Conservation (phyloP, 2,329 filamentous ascomycete genomes). For the Gremmenia infestans region DNA sequence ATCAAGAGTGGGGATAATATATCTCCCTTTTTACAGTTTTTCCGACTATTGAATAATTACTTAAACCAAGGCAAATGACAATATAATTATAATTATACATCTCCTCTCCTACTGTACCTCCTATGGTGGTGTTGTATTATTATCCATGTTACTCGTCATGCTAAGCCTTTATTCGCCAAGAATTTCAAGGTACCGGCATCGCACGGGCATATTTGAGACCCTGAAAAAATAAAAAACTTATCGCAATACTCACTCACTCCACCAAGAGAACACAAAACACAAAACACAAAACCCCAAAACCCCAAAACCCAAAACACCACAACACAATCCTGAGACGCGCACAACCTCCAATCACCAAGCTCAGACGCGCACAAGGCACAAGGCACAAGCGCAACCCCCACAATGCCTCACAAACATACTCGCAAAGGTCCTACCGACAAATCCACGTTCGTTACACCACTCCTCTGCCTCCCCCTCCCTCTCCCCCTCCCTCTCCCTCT, state of each 20-base stretch:
- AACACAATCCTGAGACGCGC: no score
- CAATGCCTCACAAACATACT: conserved; percentile 86
- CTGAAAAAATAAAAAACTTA: conserved; percentile 1
- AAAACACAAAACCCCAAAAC: no score
- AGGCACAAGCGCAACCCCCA: conserved; percentile 12
- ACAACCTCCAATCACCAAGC: neutral
- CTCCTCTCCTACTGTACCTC: no score
- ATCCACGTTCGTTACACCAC: conserved; percentile 41
- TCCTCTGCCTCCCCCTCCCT: neutral
- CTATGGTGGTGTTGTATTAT: no score
- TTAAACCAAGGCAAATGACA: no score
- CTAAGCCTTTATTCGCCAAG: neutral
- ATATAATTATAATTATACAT: no score
- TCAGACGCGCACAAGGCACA: neutral
- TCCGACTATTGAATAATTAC: neutral
- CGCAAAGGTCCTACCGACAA: conserved; percentile 54
- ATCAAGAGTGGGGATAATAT: neutral
- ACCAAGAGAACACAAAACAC: no score
- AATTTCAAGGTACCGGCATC: no score
- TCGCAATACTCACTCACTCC: neutral
- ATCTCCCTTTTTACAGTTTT: neutral
- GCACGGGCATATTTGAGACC: no score
- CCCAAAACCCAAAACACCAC: no score
- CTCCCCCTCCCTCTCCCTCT: neutral
- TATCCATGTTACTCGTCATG: neutral